Evolutionary conservation across 805 yeast species (phyloP).

Genomic region (Vanderwaltozyma yarrowii): DNA sequence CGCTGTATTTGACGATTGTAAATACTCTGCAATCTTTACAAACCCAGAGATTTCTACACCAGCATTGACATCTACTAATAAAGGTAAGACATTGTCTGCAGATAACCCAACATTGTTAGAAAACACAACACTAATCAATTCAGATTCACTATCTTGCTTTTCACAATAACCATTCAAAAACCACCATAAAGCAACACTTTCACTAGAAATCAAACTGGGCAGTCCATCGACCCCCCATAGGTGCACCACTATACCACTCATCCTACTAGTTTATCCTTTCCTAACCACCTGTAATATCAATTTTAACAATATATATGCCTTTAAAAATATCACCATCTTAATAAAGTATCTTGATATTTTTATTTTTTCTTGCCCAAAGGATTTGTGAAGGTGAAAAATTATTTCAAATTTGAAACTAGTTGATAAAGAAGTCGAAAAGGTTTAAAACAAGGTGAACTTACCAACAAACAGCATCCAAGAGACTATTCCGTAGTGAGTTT

Average conservation of each 20-base stretch:
- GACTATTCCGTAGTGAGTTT: too few relatives aligned
- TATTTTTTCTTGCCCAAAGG: too few relatives aligned
- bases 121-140: conserved; percentile 22
- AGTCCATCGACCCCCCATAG: conserved; percentile 21
- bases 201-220: conserved; percentile 22
- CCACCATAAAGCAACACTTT: conserved; percentile 25
- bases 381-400: too few relatives aligned
- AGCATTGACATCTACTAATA: conserved; percentile 23
- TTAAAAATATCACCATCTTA: too few relatives aligned
- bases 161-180: conserved; percentile 7
- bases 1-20: too few relatives aligned
- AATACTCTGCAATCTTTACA: conserved; percentile 32
- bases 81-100: conserved; percentile 41
- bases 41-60: conserved; percentile 32
- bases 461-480: too few relatives aligned
- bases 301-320: too few relatives aligned
- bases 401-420: too few relatives aligned
- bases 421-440: too few relatives aligned
- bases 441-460: too few relatives aligned
- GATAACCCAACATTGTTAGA: conserved; percentile 52
- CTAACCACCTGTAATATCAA: too few relatives aligned
- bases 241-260: conserved; percentile 8
- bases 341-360: too few relatives aligned
- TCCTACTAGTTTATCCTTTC: not conserved
- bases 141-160: conserved; percentile 4